Percentiles rank a stretch among this genome's conserved stretches.
phyloP scores from a whole-genome alignment of 2,329 filamentous ascomycete genomes.

The Helminthosporium solani region DNA sequence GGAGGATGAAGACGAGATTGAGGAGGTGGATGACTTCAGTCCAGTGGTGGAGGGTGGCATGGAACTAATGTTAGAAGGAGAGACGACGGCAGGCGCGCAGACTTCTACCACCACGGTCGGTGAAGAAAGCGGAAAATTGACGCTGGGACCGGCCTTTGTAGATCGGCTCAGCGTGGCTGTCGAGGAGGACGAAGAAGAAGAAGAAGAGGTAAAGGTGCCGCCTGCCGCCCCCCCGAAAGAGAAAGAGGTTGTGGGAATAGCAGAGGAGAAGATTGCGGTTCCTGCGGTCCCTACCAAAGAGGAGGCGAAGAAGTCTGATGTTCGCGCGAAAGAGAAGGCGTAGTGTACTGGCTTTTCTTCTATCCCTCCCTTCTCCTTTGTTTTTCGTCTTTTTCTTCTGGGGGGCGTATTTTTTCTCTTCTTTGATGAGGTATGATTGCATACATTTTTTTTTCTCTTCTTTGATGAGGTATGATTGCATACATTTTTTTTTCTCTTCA shows the following conservation, averaged over 20 bases:
- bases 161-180: neutral
- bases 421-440: too few relatives aligned
- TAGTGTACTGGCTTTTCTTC: neutral
- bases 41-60: conserved; percentile 45
- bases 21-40: conserved; percentile 62
- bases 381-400: neutral
- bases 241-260: neutral
- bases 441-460: too few relatives aligned
- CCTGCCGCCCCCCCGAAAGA: neutral
- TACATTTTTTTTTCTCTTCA: too few relatives aligned
- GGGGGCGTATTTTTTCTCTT: too few relatives aligned
- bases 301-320: neutral
- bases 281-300: neutral
- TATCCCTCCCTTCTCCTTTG: neutral
- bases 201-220: neutral
- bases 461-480: too few relatives aligned
- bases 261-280: too few relatives aligned
- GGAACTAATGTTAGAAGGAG: conserved; percentile 34
- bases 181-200: neutral
- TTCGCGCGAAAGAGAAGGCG: neutral
- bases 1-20: conserved; percentile 47
- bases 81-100: conserved; percentile 3
- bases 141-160: neutral
- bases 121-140: neutral
- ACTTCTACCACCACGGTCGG: neutral